Conservation (phyloP, 2,329 filamentous ascomycete genomes). For the Amesomyces nigricolor region DNA sequence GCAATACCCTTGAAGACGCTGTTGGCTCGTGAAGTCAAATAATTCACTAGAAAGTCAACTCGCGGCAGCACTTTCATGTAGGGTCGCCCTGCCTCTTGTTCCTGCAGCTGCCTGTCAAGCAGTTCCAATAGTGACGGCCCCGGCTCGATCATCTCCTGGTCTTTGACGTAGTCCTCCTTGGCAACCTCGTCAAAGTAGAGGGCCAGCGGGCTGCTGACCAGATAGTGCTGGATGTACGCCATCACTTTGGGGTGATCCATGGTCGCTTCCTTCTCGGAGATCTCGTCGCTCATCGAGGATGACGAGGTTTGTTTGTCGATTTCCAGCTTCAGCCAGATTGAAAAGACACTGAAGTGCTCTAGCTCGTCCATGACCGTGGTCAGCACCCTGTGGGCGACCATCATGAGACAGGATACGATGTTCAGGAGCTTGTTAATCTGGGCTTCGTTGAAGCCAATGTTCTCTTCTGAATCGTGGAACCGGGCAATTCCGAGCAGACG, state of each 20-base stretch:
- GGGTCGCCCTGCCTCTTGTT: constrained; percentile 40
- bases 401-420: constrained; percentile 65
- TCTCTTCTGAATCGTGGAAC: constrained; percentile 63
- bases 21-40: constrained; percentile 53
- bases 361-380: constrained; percentile 69
- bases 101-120: constrained; percentile 45
- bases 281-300: constrained; percentile 59
- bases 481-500: constrained; percentile 77
- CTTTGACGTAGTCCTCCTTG: constrained; percentile 46
- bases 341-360: constrained; percentile 71
- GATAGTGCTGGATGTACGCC: constrained; percentile 67
- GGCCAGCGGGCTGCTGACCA: constrained; percentile 60
- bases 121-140: constrained; percentile 43
- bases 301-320: constrained; percentile 69
- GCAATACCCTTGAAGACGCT: constrained; percentile 62
- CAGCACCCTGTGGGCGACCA: constrained; percentile 69
- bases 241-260: constrained; percentile 70
- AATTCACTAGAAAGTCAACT: constrained; percentile 57
- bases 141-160: constrained; percentile 40
- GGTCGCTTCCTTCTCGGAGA: constrained; percentile 69
- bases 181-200: constrained; percentile 51
- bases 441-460: constrained; percentile 59
- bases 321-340: constrained; percentile 74
- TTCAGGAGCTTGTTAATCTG: constrained; percentile 64
- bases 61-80: constrained; percentile 51